phyloP scores from a whole-genome alignment of 2,329 filamentous ascomycete genomes.

The Elsinoe necatrix region DNA sequence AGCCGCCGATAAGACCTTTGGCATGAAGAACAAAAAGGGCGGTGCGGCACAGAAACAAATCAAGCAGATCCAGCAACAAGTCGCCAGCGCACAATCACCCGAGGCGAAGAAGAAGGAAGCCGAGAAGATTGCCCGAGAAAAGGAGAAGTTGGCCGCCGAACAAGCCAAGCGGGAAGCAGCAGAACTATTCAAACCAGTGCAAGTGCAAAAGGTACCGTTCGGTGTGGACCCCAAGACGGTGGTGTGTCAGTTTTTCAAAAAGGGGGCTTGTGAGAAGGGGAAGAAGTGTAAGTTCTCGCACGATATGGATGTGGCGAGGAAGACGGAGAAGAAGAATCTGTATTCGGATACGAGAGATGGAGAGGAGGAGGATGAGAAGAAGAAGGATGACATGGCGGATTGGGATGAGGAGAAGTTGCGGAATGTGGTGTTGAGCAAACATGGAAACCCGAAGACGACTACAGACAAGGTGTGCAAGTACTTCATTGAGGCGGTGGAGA shows the following conservation, averaged over 20 bases:
- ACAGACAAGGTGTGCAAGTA: slow-evolving; percentile 99
- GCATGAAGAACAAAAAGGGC: slow-evolving; percentile 99
- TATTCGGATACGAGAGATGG: slow-evolving; percentile 75
- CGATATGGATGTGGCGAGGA: slow-evolving; percentile 79
- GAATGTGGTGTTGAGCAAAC: slow-evolving; percentile 86
- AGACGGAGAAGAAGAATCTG: slow-evolving; percentile 82
- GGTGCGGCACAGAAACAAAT: slow-evolving; percentile 84
- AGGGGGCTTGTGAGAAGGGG: slow-evolving; percentile 92
- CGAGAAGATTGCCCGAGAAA: slow-evolving; percentile 58
- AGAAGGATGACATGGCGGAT: slow-evolving; percentile 84
- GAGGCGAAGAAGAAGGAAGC: slow-evolving; percentile 77
- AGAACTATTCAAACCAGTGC: slow-evolving; percentile 80
- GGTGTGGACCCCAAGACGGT: slow-evolving; percentile 98
- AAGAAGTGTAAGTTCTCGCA: slow-evolving; percentile 98
- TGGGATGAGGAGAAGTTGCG: slow-evolving; percentile 97
- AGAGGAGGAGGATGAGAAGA: slow-evolving; percentile 65
- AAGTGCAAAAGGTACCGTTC: slow-evolving; percentile 96
- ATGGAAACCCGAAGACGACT: slow-evolving; percentile 88
- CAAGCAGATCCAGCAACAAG: slow-evolving; percentile 67
- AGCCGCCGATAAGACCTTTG: slow-evolving; percentile 94
- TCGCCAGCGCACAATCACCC: slow-evolving; percentile 64
- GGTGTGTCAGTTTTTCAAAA: slow-evolving; percentile 93
- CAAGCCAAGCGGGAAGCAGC: slow-evolving; percentile 71
- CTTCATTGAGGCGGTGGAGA: slow-evolving; percentile 95
- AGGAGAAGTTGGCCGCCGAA: slow-evolving; percentile 87